Evolutionary conservation across 352 stramenopile species (phyloP).

Genomic region (Globisporangium carolinianum): DNA sequence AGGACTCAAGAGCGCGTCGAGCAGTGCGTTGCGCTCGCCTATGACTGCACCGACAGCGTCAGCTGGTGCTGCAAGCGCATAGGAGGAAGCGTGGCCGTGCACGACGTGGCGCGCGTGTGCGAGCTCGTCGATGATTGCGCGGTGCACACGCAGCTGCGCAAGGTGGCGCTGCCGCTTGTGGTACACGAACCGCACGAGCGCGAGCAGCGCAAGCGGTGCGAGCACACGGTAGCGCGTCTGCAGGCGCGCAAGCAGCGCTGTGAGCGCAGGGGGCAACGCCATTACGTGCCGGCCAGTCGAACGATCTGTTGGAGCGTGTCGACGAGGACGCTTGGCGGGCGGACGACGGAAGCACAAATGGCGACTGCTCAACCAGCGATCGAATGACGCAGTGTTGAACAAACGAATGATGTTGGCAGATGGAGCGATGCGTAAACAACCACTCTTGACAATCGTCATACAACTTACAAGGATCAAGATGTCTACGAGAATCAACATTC

Average conservation of each 20-base stretch:
- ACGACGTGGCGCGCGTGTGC: conserved; percentile 7
- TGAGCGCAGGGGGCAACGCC: conserved; percentile 11
- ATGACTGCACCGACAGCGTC: not conserved
- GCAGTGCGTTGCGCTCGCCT: conserved; percentile 6
- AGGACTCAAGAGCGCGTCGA: conserved; percentile 13
- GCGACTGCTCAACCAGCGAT: no score
- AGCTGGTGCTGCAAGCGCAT: not conserved
- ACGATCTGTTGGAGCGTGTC: no score
- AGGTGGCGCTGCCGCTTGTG: conserved; percentile 34
- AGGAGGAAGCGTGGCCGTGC: not conserved
- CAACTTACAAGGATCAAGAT: no score
- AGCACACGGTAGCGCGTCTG: conserved; percentile 25
- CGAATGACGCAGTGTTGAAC: no score
- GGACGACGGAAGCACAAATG: no score
- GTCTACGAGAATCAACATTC: no score
- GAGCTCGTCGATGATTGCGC: conserved; percentile 23
- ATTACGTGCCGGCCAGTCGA: not conserved
- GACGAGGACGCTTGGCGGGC: no score
- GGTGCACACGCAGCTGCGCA: conserved; percentile 32
- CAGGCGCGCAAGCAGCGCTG: conserved; percentile 20
- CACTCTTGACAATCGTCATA: no score
- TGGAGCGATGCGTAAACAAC: no score
- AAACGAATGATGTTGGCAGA: no score
- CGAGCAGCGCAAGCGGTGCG: conserved; percentile 29
- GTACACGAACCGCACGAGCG: conserved; percentile 38